Percentiles rank a stretch among this genome's conserved stretches.
Evolutionary conservation across 2,329 filamentous ascomycete genomes (phyloP).

Genomic region (Aspergillus sp.): DNA sequence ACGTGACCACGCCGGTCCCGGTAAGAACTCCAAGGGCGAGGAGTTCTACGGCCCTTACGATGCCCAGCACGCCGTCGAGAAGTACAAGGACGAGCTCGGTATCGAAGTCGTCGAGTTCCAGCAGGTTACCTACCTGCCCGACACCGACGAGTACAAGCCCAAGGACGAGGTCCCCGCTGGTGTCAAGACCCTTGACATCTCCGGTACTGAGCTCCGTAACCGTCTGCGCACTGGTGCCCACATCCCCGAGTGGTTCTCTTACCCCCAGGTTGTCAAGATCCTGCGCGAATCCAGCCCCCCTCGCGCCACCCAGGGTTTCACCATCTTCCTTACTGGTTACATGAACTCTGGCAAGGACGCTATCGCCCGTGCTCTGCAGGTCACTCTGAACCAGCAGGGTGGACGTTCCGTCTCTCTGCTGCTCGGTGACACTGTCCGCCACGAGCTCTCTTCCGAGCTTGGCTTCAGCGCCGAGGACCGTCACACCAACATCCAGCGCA

Average conservation of each 20-base stretch:
- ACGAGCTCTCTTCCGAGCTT: slow-evolving; percentile 88
- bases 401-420: slow-evolving; percentile 91
- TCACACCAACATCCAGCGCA: slow-evolving; percentile 90
- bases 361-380: slow-evolving; percentile 89
- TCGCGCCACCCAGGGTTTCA: slow-evolving; percentile 90
- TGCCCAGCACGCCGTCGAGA: slow-evolving; percentile 91
- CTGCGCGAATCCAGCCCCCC: slow-evolving; percentile 94
- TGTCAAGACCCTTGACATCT: slow-evolving; percentile 82
- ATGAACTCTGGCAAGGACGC: slow-evolving; percentile 96
- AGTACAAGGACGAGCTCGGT: slow-evolving; percentile 92
- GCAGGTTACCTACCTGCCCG: slow-evolving; percentile 98
- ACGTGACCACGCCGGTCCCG: slow-evolving; percentile 94
- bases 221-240: slow-evolving; percentile 87
- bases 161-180: slow-evolving; percentile 83
- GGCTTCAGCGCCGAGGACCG: slow-evolving; percentile 93
- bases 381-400: slow-evolving; percentile 96
- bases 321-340: slow-evolving; percentile 95
- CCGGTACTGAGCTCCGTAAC: slow-evolving; percentile 82
- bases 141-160: slow-evolving; percentile 93
- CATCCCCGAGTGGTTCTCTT: slow-evolving; percentile 99
- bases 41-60: slow-evolving; percentile 99
- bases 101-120: slow-evolving; percentile 99
- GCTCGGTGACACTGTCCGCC: slow-evolving; percentile 89
- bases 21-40: slow-evolving; percentile 94
- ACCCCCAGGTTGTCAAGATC: slow-evolving; percentile 95